Percentiles rank a stretch among this genome's conserved stretches.
Evolutionary conservation across 768 basidiomycete genomes (phyloP).

Genomic region (Rhodotorula taiwanensis): DNA sequence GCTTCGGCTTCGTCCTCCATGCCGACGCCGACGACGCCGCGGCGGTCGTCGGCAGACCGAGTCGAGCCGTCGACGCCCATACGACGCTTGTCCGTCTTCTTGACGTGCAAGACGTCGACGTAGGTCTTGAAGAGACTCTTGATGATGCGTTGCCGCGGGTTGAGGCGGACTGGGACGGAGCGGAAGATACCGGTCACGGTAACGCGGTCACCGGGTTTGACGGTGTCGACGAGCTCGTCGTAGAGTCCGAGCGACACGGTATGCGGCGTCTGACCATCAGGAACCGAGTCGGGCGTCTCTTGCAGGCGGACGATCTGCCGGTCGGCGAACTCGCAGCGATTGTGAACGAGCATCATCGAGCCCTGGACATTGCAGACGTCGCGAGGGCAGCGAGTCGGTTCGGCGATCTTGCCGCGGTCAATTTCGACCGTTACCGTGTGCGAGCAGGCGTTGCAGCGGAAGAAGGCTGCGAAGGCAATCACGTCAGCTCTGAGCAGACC

Average conservation of each 20-base stretch:
- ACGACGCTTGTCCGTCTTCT: conserved; percentile 57
- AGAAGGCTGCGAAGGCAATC: conserved; percentile 61
- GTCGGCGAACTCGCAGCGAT: conserved; percentile 92
- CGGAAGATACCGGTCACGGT: conserved; percentile 89
- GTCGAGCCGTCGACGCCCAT: conserved; percentile 76
- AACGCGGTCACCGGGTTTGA: conserved; percentile 90
- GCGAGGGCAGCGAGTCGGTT: conserved; percentile 82
- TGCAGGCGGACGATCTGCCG: conserved; percentile 90
- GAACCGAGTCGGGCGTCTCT: conserved; percentile 95
- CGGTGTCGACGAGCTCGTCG: conserved; percentile 92
- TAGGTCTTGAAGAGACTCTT: conserved; percentile 97
- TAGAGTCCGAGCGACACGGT: conserved; percentile 96
- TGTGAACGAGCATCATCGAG: conserved; percentile 91
- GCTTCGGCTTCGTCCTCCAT: conserved; percentile 58
- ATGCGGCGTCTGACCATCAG: conserved; percentile 96
- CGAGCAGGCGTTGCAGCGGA: conserved; percentile 88
- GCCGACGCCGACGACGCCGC: conserved; percentile 64
- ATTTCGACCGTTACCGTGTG: conserved; percentile 97
- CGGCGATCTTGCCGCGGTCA: conserved; percentile 93
- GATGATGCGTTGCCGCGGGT: conserved; percentile 80
- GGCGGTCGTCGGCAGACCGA: conserved; percentile 50
- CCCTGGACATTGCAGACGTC: conserved; percentile 83
- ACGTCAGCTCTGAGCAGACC: background rate
- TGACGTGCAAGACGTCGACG: conserved; percentile 88
- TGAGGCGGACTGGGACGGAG: conserved; percentile 89